Evolutionary conservation across 73 alveolate genomes (phyloP), one percentile per base, ranked within the genome.

Genomic region (Paramecium bursaria): DNA sequence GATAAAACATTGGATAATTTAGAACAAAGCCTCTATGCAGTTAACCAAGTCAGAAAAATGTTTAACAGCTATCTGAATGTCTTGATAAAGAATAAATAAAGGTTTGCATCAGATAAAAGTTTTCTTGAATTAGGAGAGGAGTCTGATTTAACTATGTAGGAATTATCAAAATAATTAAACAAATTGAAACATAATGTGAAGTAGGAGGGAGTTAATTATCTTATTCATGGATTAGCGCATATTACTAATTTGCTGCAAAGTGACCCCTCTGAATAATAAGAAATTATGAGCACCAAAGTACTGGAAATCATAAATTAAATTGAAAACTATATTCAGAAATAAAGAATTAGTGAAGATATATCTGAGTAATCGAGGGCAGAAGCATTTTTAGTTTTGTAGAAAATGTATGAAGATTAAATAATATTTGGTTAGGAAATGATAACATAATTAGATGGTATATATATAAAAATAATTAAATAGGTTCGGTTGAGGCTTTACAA

Each of bases 161-260:
- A 67, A n/a, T 39, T 67, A 1, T 42, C 82, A 31, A 3, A 31
- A 67, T 67, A 67, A 11, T 39, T 67, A 10, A 67, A 67, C 44
- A 67, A 67, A 67, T n/a, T 67, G 7, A 67, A 67, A 19, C 82
- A 67, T 67, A 67, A 67, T 67, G 82, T 67, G 22, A 67, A 67
- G 44, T 53, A 53, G 44, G 82, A 67, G 21, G 82, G 82, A 39
- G 22, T 67, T 25, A 67, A 67, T 21, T 67, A 39, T 42, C 22
- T 67, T 0, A 39, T 67, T 21, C 82, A 67, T 67, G 82, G 82
- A 15, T 39, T 67, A 15, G 26, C 82, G 6, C 82, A 67, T 67
- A 67, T 67, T 14, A 26, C 35, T 11, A 67, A 31, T 35, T 47
- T 67, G 0, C 26, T 67, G 6, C 19, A 42, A 4, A 67, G 33